Evolutionary conservation across 768 basidiomycete genomes (phyloP), one percentile per base, ranked within the genome.

Genomic region (Lanmaoa rubissima): DNA sequence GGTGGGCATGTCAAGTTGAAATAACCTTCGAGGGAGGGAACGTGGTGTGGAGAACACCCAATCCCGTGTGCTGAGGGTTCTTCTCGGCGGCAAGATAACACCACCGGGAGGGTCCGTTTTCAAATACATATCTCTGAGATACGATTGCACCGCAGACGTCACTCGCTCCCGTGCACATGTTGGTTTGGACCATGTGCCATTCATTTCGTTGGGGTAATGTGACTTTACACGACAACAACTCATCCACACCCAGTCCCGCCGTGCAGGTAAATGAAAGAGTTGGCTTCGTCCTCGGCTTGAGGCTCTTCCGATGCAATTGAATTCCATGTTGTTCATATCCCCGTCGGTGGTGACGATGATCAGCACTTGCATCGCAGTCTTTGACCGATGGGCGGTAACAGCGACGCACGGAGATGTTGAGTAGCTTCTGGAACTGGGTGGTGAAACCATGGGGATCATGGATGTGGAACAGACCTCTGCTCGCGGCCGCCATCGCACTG

Each of bases 11-110:
- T 34, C 49, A 32, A 47, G 63, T 43, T 61, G 58, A 65, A 69
- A 63, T 63, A 65, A 60, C 65, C 70, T 69, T 69, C 50, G 49
- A 59, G 65, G 62, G 67, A 66, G 57, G 64, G 61, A 72, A 69
- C 68, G 69, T 69, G 70, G 59, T 60, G 63, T 70, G 65, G 63
- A 69, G 63, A 60, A 53, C 51, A 56, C 47, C 61, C 56, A 53
- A 60, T 59, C 45, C 48, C 32, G 47, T 54, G 13, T 38, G 14
- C 39, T 32, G 53, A 41, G 51, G 47, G 48, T 55, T 35, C 38
- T 28, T 52, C 14, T 48, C 31, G 55, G 61, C 54, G 57, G 60
- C 44, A 57, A 63, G 60, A 62, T 68, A 66, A 66, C 62, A 53
- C 36, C 45, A 41, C 38, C 52, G 54, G 55, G 45, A 64, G 31